Base-by-base conservation (phyloP, 176 grass and related monocot species). In the Avena atlantica region DNA sequence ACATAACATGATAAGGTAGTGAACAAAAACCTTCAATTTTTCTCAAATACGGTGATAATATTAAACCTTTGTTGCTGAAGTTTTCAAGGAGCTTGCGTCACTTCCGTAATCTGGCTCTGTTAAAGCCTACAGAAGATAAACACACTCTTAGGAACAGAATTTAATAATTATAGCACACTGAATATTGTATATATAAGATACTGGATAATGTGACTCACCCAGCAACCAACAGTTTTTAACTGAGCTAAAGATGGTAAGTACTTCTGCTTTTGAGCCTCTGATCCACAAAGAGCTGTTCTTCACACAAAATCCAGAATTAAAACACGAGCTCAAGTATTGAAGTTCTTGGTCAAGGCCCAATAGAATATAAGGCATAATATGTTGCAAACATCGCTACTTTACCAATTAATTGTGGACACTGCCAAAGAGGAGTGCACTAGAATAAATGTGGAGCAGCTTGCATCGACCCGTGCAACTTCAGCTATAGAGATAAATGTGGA, bases 101-200 rank as follows among this genome's bases (percentile, higher is more conserved):
- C 96, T 98, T 72, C 96, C 93, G 76, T 89, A 95, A 86, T 92
- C 93, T 70, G 93, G 96, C 67, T 98, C 96, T 70, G 96, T 95
- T 87, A 98, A 89, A 56, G 93, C 93, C 96, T 98, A 84, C 21
- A 81, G 13, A 72, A 92, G 84, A 17, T 4, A 67, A 37, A 72
- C 2, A 74, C 6, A 49, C 21, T 85, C 48, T 67, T 29, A 69
- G 37, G 52, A 74, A 84, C n/a, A 24, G 37, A 57, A 75, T 50
- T 62, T 24, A 77, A 23, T 24, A 61, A 75, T 75, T 53, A 61
- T 20, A 75, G 11, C 15, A 76, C 74, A 51, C 1, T 40, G 36
- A 61, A 61, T 66, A 58, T 51, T 34, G 31, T 37, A 60, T 16
- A 42, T 56, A 56, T 77, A 51, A 70, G 1, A 23, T 79, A 79